phyloP scores from a whole-genome alignment of 345 rosid species.

The Populus alba region DNA sequence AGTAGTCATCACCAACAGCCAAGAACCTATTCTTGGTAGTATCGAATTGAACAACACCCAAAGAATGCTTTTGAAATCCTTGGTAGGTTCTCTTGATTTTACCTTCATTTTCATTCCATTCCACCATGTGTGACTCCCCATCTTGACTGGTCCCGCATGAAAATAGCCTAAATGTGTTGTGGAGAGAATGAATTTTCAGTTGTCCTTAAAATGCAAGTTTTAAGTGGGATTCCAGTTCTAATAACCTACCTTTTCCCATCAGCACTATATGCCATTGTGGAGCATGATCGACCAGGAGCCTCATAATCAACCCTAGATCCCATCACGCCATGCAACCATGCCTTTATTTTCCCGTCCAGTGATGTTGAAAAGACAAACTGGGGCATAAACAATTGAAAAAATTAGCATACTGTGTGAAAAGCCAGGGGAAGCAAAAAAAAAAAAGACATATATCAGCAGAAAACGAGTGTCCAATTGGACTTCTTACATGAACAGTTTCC shows the following conservation, averaged over 20 bases:
- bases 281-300: slow-evolving; percentile 86
- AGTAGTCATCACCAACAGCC: slow-evolving; percentile 32
- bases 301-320: slow-evolving; percentile 89
- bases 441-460: background rate
- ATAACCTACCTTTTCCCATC: slow-evolving; percentile 73
- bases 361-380: slow-evolving; percentile 94
- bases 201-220: background rate
- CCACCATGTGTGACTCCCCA: slow-evolving; percentile 30
- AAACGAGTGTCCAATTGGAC: slow-evolving; percentile 7
- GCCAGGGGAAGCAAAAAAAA: background rate
- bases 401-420: background rate
- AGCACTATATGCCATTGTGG: slow-evolving; percentile 81
- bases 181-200: background rate
- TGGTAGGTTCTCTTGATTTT: slow-evolving; percentile 23
- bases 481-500: slow-evolving; percentile 50
- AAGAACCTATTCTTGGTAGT: slow-evolving; percentile 26
- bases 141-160: slow-evolving; percentile 32
- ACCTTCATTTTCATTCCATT: slow-evolving; percentile 40
- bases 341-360: slow-evolving; percentile 85
- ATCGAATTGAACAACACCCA: slow-evolving; percentile 30
- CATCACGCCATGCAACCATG: slow-evolving; percentile 76
- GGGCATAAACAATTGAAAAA: background rate
- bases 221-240: background rate
- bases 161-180: slow-evolving; percentile 18
- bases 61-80: slow-evolving; percentile 22